Percentiles rank a stretch among this genome's conserved stretches.
Evolutionary conservation across 371 early-diverging fungal species (phyloP).

Genomic region (Syncephalis fuscata): DNA sequence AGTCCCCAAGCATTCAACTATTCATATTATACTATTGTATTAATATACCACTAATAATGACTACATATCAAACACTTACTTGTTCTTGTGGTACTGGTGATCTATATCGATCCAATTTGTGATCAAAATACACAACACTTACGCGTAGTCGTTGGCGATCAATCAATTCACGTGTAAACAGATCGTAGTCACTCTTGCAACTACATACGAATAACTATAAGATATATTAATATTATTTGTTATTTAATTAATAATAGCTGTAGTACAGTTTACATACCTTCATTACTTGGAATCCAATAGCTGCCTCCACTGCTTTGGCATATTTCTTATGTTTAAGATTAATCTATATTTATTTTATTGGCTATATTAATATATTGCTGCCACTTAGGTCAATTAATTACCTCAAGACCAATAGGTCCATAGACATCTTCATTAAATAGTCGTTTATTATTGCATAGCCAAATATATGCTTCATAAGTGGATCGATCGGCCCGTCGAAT

Average conservation of each 20-base stretch:
- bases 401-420: conserved; percentile 25
- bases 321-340: conserved; percentile 40
- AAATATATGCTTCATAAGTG: conserved; percentile 33
- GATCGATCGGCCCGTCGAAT: conserved; percentile 24
- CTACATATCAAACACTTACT: conserved; percentile 9
- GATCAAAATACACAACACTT: conserved; percentile 31
- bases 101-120: conserved; percentile 14
- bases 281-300: not conserved
- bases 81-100: conserved; percentile 22
- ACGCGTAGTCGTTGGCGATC: conserved; percentile 37
- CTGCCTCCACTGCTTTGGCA: conserved; percentile 41
- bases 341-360: conserved; percentile 9
- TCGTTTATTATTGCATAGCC: conserved; percentile 40
- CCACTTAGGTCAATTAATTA: not conserved
- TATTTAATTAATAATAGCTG: not conserved
- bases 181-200: conserved; percentile 53
- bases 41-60: no score
- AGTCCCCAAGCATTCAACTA: conserved; percentile 33
- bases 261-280: not conserved
- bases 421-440: conserved; percentile 51
- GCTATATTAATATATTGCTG: no score
- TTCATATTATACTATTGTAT: no score
- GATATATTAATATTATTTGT: not conserved
- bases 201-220: conserved; percentile 62
- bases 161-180: conserved; percentile 35